Conservation (phyloP, 1,284 basidiomycete genomes). For the Wolfiporia cocos region DNA sequence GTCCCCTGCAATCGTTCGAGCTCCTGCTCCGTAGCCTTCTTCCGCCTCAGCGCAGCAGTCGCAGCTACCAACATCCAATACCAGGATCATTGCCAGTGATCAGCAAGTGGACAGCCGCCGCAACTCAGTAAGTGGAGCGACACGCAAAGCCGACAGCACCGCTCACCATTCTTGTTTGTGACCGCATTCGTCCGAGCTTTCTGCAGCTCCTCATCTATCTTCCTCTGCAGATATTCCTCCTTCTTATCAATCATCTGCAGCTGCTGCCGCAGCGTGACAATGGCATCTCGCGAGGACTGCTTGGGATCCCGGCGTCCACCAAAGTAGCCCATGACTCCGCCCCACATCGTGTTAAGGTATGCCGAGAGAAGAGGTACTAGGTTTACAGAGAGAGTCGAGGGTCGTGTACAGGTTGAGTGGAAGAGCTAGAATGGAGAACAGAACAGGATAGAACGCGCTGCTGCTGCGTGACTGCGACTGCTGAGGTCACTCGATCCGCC, state of each 20-base stretch:
- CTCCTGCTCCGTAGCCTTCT: conserved; percentile 89
- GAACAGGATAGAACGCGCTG: no score
- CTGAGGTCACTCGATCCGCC: conserved; percentile 25
- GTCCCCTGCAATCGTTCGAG: conserved; percentile 85
- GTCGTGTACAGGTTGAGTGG: no score
- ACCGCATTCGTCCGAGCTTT: conserved; percentile 94
- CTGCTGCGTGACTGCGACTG: background rate
- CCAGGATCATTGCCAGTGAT: no score
- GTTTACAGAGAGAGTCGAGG: no score
- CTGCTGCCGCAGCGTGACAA: conserved; percentile 82
- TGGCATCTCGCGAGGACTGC: conserved; percentile 79
- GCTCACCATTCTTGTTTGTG: conserved; percentile 84
- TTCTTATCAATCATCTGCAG: conserved; percentile 99
- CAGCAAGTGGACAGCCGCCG: background rate
- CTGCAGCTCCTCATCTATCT: conserved; percentile 92
- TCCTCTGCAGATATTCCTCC: conserved; percentile 94
- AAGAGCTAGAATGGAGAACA: no score
- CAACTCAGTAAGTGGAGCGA: background rate
- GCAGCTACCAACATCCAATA: conserved; percentile 71
- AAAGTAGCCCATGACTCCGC: conserved; percentile 84
- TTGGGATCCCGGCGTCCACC: conserved; percentile 74
- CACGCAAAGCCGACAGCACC: background rate
- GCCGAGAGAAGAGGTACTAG: no score
- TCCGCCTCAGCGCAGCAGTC: conserved; percentile 88
- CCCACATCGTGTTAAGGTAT: conserved; percentile 60